Conservation (phyloP, 1,284 basidiomycete species). For the Tilletia walkeri region DNA sequence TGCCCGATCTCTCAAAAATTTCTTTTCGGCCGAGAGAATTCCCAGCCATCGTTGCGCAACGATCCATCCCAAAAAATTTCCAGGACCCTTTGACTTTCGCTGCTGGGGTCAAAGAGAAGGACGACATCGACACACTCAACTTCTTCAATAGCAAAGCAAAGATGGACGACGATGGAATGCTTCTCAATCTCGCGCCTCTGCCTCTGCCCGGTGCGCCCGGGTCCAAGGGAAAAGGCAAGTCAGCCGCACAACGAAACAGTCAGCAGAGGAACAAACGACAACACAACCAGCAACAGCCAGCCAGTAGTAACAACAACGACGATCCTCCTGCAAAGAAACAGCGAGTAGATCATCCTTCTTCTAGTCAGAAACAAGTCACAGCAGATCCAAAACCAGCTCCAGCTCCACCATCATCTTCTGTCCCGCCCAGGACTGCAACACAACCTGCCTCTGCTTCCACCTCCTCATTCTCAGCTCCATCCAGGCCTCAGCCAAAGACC, state of each 20-base stretch:
- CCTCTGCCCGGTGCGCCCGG: background rate
- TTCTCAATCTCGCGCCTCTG: slow-evolving; percentile 50
- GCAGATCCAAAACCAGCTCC: background rate
- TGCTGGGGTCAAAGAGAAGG: background rate
- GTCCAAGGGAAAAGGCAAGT: slow-evolving; percentile 8
- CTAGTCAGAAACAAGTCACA: background rate
- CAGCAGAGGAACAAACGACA: slow-evolving; percentile 1
- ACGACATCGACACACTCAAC: background rate
- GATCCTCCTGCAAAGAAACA: background rate
- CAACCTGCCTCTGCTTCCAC: background rate
- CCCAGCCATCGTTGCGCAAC: too few species aligned
- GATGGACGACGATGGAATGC: slow-evolving; percentile 50
- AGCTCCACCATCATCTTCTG: background rate
- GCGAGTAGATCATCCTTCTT: background rate
- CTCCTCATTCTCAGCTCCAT: background rate
- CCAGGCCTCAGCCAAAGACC: slow-evolving; percentile 17
- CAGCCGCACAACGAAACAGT: slow-evolving; percentile 5
- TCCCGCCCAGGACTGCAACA: background rate
- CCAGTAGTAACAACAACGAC: too few species aligned
- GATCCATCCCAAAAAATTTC: background rate
- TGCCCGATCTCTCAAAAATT: background rate
- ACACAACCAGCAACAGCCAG: background rate
- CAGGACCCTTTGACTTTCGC: background rate
- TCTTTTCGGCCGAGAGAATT: background rate
- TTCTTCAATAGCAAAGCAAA: slow-evolving; percentile 8